phyloP scores from a whole-genome alignment of 208 protist genomes.

The Trypanosoma lewisi region DNA sequence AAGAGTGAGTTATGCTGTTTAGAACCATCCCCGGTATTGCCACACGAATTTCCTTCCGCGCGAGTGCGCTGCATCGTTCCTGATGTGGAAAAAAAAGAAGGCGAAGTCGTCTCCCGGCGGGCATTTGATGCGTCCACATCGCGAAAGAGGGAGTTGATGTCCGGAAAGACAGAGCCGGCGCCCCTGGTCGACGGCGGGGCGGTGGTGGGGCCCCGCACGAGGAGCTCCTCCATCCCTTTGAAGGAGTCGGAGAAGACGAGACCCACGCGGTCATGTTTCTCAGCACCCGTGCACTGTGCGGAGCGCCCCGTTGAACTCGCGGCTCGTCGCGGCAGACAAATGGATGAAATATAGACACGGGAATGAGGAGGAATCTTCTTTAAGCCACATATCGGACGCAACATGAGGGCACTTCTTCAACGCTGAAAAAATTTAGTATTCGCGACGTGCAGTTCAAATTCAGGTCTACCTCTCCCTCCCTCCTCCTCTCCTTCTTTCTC shows the following conservation, averaged over 20 bases:
- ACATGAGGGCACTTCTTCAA: not conserved
- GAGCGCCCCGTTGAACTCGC: not conserved
- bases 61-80: not conserved
- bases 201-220: not conserved
- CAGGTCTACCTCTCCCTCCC: too few species aligned
- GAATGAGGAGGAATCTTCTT: not conserved
- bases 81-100: not conserved
- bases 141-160: not conserved
- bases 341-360: not conserved
- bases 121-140: not conserved
- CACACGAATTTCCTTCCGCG: not conserved
- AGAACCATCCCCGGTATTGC: not conserved
- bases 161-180: slow-evolving; percentile 8
- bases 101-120: not conserved
- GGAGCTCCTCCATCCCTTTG: slow-evolving; percentile 5
- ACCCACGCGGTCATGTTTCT: not conserved
- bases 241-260: slow-evolving; percentile 1
- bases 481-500: too few species aligned
- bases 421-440: not conserved
- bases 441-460: too few species aligned
- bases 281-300: not conserved
- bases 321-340: not conserved
- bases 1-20: not conserved
- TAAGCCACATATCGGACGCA: not conserved
- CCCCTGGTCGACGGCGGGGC: not conserved